Percentiles rank a stretch among this genome's conserved stretches.
These are phyloP conservation scores for Ganoderma boninense DNA, from an alignment of 1,284 basidiomycete species.

Conservation along the genomic window DNA sequence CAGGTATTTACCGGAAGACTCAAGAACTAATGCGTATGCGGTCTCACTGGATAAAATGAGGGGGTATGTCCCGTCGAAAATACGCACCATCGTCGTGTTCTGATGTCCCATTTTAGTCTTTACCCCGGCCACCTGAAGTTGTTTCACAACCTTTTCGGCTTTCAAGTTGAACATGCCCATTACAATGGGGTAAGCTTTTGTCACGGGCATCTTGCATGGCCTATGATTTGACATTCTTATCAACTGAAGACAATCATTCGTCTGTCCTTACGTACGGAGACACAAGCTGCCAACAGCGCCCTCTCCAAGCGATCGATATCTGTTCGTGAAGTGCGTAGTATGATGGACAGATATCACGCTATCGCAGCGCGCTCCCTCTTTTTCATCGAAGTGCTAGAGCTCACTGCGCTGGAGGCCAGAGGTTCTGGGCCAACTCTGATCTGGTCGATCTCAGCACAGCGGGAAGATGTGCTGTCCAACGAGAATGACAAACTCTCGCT, in stretches of 20 bases:
- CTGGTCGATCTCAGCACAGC: slow-evolving; percentile 10
- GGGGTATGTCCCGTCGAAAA: slow-evolving; percentile 36
- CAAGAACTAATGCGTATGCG: slow-evolving; percentile 35
- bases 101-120: slow-evolving; percentile 37
- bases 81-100: neutral
- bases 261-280: slow-evolving; percentile 47
- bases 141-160: slow-evolving; percentile 50
- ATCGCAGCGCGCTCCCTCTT: slow-evolving; percentile 24
- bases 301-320: slow-evolving; percentile 16
- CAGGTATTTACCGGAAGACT: slow-evolving; percentile 43
- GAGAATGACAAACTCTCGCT: neutral
- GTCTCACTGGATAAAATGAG: slow-evolving; percentile 42
- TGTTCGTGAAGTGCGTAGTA: slow-evolving; percentile 12
- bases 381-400: slow-evolving; percentile 20
- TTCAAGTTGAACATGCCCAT: slow-evolving; percentile 35
- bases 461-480: neutral
- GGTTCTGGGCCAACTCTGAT: neutral
- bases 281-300: slow-evolving; percentile 20
- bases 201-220: neutral
- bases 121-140: slow-evolving; percentile 51
- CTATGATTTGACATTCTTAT: slow-evolving; percentile 3
- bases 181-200: slow-evolving; percentile 51
- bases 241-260: slow-evolving; percentile 54
- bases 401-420: neutral
- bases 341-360: slow-evolving; percentile 21